Evolutionary conservation across 78 protist genomes (phyloP).

Genomic region (Speleostelium caveatum): DNA sequence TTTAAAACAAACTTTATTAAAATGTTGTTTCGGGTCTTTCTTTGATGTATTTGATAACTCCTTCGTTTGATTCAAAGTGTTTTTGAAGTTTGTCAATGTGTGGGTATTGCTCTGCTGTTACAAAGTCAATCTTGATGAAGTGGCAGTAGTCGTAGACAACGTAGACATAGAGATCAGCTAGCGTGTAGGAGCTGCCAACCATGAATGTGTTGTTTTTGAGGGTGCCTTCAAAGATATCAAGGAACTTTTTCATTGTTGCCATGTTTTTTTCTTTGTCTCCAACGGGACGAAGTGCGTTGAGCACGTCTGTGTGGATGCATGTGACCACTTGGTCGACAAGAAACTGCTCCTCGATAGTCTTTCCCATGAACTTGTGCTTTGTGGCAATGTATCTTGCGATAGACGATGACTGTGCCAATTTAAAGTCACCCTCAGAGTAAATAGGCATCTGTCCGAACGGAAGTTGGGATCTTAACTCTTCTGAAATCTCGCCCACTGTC

Average conservation of each 20-base stretch:
- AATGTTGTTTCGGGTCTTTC: constrained; percentile 20
- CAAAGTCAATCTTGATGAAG: not conserved
- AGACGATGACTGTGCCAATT: constrained; percentile 5
- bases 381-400: constrained; percentile 40
- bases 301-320: no score
- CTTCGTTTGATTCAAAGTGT: constrained; percentile 6
- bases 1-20: no score
- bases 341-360: not conserved
- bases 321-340: not conserved
- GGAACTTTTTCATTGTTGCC: no score
- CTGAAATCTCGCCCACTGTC: constrained; percentile 11
- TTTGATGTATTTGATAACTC: not conserved
- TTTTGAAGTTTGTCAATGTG: not conserved
- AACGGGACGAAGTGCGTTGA: no score
- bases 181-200: not conserved
- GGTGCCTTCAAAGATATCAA: constrained; percentile 1
- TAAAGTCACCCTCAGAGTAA: constrained; percentile 15
- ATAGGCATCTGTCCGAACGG: constrained; percentile 47
- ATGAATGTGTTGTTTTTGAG: not conserved
- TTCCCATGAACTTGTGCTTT: constrained; percentile 14
- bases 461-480: constrained; percentile 1
- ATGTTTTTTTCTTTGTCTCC: no score
- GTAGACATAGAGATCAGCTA: constrained; percentile 11
- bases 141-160: constrained; percentile 14
- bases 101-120: not conserved